Conservation (phyloP, 1,284 basidiomycete species). For the Ustanciosporium gigantosporum region DNA sequence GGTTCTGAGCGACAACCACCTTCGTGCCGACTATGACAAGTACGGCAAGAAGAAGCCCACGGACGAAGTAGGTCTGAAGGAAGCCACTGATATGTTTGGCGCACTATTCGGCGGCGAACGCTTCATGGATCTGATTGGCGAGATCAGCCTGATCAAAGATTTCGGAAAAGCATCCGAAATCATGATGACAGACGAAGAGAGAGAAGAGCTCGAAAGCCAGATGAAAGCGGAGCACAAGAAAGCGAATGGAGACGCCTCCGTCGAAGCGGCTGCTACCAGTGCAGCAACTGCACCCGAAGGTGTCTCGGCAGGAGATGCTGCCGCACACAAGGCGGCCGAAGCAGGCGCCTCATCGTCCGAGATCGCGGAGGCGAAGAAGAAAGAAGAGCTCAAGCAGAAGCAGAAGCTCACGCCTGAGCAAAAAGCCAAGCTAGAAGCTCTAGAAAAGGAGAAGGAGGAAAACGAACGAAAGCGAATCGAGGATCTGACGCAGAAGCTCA, state of each 20-base stretch:
- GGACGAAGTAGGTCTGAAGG: slow-evolving; percentile 59
- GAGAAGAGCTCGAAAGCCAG: slow-evolving; percentile 77
- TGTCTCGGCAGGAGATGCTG: slow-evolving; percentile 26
- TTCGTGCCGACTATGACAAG: slow-evolving; percentile 89
- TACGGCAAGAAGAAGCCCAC: slow-evolving; percentile 74
- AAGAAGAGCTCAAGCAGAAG: slow-evolving; percentile 63
- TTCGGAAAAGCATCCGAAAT: slow-evolving; percentile 62
- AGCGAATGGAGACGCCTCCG: slow-evolving; percentile 8
- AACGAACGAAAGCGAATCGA: slow-evolving; percentile 56
- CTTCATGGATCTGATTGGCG: slow-evolving; percentile 60
- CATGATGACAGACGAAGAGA: slow-evolving; percentile 80
- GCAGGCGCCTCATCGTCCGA: slow-evolving; percentile 41
- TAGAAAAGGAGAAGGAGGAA: slow-evolving; percentile 60
- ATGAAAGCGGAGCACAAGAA: slow-evolving; percentile 64
- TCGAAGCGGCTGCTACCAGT: slow-evolving; percentile 16
- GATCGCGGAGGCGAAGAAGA: slow-evolving; percentile 53
- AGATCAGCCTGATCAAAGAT: slow-evolving; percentile 61
- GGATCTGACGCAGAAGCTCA: slow-evolving; percentile 57
- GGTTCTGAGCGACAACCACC: slow-evolving; percentile 68
- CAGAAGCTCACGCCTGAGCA: slow-evolving; percentile 79
- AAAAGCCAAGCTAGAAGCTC: slow-evolving; percentile 56
- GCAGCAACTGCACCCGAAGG: slow-evolving; percentile 20
- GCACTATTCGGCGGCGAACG: slow-evolving; percentile 60
- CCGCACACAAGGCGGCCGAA: slow-evolving; percentile 53
- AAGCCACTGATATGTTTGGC: slow-evolving; percentile 62